These are phyloP conservation scores for Trypanosomatidae sp. DNA, from an alignment of 208 protist genomes.

Conservation along the genomic window DNA sequence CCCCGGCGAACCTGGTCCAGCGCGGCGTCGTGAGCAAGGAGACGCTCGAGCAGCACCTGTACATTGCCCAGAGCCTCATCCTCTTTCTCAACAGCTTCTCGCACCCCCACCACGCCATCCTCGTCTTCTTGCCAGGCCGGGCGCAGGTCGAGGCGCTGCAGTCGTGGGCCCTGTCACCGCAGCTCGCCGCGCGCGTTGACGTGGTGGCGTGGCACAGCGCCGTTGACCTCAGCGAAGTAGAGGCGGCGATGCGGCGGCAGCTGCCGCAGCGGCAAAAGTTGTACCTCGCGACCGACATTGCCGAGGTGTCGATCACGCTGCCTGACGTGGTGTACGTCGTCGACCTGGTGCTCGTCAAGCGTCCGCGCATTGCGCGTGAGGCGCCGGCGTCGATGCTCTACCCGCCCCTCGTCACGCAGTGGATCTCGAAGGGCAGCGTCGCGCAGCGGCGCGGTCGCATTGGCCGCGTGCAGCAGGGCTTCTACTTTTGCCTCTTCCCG, in stretches of 20 bases:
- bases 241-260: conserved; percentile 76
- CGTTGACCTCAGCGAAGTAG: conserved; percentile 74
- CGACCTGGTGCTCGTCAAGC: conserved; percentile 85
- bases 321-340: conserved; percentile 94
- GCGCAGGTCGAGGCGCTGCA: conserved; percentile 47
- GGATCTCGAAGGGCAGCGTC: conserved; percentile 52
- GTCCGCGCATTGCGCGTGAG: conserved; percentile 48
- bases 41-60: conserved; percentile 43
- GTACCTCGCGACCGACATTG: conserved; percentile 93
- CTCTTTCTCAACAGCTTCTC: conserved; percentile 38
- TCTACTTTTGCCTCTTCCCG: conserved; percentile 72
- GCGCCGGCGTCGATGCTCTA: conserved; percentile 53
- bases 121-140: conserved; percentile 91
- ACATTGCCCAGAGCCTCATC: conserved; percentile 47
- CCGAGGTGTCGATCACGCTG: conserved; percentile 94
- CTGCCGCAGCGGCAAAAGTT: conserved; percentile 81
- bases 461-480: conserved; percentile 81
- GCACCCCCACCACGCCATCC: conserved; percentile 52
- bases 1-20: conserved; percentile 10
- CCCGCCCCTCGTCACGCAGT: conserved; percentile 67
- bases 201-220: conserved; percentile 74
- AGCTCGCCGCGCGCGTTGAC: conserved; percentile 49
- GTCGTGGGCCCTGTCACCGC: conserved; percentile 18
- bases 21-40: conserved; percentile 27
- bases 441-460: conserved; percentile 68